Percentiles rank a stretch among this genome's conserved stretches.
Evolutionary conservation across 2,329 filamentous ascomycete species (phyloP).

Genomic region (Talaromyces piceae): DNA sequence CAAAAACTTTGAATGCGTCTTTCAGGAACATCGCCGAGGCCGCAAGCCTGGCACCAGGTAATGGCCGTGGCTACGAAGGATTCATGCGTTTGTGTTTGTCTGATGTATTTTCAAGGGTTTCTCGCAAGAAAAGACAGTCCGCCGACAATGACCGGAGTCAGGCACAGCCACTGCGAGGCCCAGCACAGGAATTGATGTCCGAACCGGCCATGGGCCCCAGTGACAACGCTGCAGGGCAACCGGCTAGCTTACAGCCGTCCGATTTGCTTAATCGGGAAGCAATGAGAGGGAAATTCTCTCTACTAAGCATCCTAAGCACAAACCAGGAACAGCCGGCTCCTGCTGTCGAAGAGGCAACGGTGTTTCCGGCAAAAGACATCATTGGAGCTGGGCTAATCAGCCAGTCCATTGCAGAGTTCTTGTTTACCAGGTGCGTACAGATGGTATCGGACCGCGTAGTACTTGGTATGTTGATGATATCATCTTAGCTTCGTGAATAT

Average conservation of each 20-base stretch:
- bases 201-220: neutral
- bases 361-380: conserved; percentile 15
- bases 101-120: neutral
- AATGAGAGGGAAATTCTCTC: conserved; percentile 14
- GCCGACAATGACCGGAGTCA: neutral
- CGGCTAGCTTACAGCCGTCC: conserved; percentile 15
- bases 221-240: neutral
- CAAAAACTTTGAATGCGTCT: conserved; percentile 31
- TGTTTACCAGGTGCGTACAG: conserved; percentile 25
- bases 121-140: neutral
- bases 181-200: neutral
- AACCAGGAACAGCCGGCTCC: neutral
- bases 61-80: too few species aligned
- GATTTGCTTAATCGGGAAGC: conserved; percentile 28
- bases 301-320: conserved; percentile 5
- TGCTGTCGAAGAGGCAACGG: neutral
- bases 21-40: conserved; percentile 33
- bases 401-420: conserved; percentile 17
- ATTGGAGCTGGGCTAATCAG: conserved; percentile 19
- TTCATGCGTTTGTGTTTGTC: too few species aligned
- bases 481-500: conserved; percentile 28
- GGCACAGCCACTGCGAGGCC: neutral
- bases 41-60: conserved; percentile 28
- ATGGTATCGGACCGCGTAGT: too few species aligned
- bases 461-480: neutral